Conservation (phyloP, 345 rosid genomes). For the Populus simonii region DNA sequence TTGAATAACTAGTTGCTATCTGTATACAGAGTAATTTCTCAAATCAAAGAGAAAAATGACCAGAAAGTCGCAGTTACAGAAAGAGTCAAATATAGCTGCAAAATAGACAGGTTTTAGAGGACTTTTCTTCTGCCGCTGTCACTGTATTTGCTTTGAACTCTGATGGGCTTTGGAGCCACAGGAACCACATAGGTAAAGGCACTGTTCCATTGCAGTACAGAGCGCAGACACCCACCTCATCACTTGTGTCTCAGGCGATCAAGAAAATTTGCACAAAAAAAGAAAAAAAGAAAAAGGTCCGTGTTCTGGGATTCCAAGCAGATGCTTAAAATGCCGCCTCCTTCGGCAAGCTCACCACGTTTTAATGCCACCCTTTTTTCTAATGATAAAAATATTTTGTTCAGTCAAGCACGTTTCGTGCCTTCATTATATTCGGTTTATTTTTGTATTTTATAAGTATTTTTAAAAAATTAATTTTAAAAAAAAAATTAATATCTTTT, state of each 20-base stretch:
- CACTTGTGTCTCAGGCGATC: no score
- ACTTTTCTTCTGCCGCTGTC: background rate
- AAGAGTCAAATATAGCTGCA: conserved; percentile 34
- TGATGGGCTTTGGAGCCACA: background rate
- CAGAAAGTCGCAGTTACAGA: background rate
- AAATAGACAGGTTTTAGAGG: background rate
- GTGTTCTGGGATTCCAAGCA: conserved; percentile 10
- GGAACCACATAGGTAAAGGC: background rate
- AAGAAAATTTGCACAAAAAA: background rate
- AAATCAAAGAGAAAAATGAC: background rate
- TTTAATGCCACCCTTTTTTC: background rate
- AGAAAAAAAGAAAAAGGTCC: background rate
- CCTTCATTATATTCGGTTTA: no score
- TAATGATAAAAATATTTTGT: background rate
- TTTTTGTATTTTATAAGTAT: no score
- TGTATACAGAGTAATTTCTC: background rate
- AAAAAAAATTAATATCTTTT: no score
- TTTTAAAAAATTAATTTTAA: no score
- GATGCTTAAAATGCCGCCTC: conserved; percentile 25
- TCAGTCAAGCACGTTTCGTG: conserved; percentile 39
- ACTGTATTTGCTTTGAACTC: conserved; percentile 3
- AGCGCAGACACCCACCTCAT: background rate
- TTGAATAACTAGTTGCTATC: no score
- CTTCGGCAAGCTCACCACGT: conserved; percentile 19
- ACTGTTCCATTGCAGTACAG: background rate